phyloP scores from a whole-genome alignment of 345 rosid genomes.

The Schrenkiella parvula region DNA sequence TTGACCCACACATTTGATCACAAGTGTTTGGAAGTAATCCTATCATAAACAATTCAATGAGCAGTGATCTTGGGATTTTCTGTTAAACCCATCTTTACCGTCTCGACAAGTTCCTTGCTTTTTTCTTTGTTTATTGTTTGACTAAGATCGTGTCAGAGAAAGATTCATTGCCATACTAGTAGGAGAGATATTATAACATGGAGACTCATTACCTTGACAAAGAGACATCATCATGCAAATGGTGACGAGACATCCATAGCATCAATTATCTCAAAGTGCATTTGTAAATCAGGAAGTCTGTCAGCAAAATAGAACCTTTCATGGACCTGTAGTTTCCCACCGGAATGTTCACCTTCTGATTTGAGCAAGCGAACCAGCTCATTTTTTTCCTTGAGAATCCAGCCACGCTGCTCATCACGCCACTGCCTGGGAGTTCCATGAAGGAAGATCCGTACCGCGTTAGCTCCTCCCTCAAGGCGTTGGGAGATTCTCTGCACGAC shows the following conservation, averaged over 20 bases:
- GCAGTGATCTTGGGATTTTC: background rate
- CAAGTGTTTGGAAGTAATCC: background rate
- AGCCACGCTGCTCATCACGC: constrained; percentile 57
- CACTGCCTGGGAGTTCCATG: constrained; percentile 97
- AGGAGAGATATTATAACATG: background rate
- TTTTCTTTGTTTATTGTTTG: background rate
- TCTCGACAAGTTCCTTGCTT: background rate
- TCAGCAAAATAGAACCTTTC: constrained; percentile 66
- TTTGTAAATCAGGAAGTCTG: constrained; percentile 54
- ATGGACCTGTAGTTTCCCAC: constrained; percentile 48
- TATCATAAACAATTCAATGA: background rate
- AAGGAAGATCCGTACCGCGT: constrained; percentile 43
- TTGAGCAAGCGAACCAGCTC: constrained; percentile 46
- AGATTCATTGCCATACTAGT: background rate
- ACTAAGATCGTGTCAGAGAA: constrained; percentile 3
- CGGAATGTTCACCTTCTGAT: constrained; percentile 37
- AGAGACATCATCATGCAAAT: background rate
- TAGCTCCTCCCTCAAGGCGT: constrained; percentile 29
- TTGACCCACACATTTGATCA: too few species aligned
- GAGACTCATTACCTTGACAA: background rate
- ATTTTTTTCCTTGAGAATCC: constrained; percentile 63
- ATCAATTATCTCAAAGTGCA: constrained; percentile 86
- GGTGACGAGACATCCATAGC: constrained; percentile 56
- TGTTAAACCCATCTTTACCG: background rate
- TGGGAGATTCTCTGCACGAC: constrained; percentile 49